These are phyloP conservation scores for Ophiobolus disseminans DNA, from an alignment of 2,329 filamentous ascomycete genomes.

Conservation along the genomic window DNA sequence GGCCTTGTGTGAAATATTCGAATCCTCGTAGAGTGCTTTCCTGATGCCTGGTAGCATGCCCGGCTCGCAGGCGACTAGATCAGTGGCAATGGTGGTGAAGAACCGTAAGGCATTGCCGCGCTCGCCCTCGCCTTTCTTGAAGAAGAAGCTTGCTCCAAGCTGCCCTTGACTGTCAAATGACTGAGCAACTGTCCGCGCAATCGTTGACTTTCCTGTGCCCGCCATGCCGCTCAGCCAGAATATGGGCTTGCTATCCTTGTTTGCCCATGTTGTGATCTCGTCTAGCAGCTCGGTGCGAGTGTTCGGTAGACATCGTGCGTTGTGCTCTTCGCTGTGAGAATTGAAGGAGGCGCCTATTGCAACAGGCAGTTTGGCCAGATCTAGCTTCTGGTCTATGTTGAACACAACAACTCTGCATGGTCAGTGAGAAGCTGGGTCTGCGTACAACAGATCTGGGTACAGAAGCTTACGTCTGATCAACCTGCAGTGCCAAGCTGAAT, in stretches of 20 bases:
- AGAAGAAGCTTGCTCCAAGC: too few relatives aligned
- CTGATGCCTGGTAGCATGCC: conserved; percentile 15
- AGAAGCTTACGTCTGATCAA: conserved; percentile 45
- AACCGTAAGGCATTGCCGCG: conserved; percentile 15
- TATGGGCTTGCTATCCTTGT: conserved; percentile 22
- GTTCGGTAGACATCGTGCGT: conserved; percentile 27
- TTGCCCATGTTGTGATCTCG: conserved; percentile 28
- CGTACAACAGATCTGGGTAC: conserved; percentile 24
- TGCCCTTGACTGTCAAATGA: conserved; percentile 1
- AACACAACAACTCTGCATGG: conserved; percentile 8
- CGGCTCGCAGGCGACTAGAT: conserved; percentile 16
- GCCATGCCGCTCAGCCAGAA: conserved; percentile 46
- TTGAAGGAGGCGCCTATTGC: conserved; percentile 22
- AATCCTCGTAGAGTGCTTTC: conserved; percentile 16
- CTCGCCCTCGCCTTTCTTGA: conserved; percentile 17
- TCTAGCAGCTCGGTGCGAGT: conserved; percentile 35
- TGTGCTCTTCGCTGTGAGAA: conserved; percentile 20
- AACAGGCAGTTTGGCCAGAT: conserved; percentile 21
- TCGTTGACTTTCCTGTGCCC: conserved; percentile 21
- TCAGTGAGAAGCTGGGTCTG: conserved; percentile 9
- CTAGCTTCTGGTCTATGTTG: conserved; percentile 14
- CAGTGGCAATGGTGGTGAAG: conserved; percentile 25
- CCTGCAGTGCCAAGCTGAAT: conserved; percentile 41
- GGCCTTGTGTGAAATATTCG: conserved; percentile 8
- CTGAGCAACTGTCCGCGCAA: conserved; percentile 30